Base-by-base conservation (phyloP, 805 yeast genomes). In the Zygoascus biomembranicola region DNA sequence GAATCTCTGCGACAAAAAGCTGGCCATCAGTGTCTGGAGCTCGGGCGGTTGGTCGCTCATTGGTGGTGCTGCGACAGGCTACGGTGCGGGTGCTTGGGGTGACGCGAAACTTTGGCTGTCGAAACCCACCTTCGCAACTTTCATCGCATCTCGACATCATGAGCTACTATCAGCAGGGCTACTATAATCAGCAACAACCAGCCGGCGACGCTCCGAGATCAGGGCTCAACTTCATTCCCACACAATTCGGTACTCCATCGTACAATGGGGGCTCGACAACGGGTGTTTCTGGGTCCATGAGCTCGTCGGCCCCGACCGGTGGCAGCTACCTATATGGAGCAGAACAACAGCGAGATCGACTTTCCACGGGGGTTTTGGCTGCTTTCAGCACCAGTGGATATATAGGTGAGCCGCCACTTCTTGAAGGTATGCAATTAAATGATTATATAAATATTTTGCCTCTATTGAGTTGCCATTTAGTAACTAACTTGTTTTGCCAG, bases 351-450 rank as follows among this genome's bases (percentile, higher is more conserved):
- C 45, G 55, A 28, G 73, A 70, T 42, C 74, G 75, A 51, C 73
- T 92, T 49, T 77, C 88, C 1, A 73, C 81, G 0, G 99, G 99
- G 0, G 65, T 90, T 47, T 68, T 95, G 5, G 95, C 97, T 3
- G 99, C 98, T 0, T 84, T 94, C 63, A 87, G 97, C 1, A 86
- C 97, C 0, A 76, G 85, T 0, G 99, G 99, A 0, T 94, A 94
- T 65, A 83, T 96, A 0, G 92, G 90, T n/a, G 99, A 94, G 68
- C 90, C 96, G 0, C 90, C 97, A 2, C 73, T 94, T 47, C 73
- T 94, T 50, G 96, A 94, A 66, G 67, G 66, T 63, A 26, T n/a
- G 47, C 54, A 37, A 44, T 13, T 14, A 50, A 35, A 35, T 11
- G 39, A 35, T 35, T n/a, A 35, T 35, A n/a, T n/a, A 35, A 35